Base-by-base conservation (phyloP, 2,329 filamentous ascomycete species). In the Exophiala bonariae region DNA sequence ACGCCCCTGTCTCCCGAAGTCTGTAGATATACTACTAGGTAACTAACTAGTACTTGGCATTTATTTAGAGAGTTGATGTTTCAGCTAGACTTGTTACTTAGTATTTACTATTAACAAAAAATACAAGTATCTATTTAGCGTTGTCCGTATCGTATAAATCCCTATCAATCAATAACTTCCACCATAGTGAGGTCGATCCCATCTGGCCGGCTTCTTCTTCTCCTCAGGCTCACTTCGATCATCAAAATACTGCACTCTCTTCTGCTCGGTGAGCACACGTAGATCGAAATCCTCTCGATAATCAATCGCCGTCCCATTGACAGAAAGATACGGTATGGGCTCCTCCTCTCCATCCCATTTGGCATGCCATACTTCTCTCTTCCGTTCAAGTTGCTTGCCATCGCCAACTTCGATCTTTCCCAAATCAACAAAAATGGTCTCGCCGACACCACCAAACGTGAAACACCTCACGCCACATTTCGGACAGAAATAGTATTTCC, bases 401-500 rank as follows among this genome's bases (percentile, higher is more conserved):
- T 26, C 23, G 11, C 23, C 23, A 6, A 26, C 6, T 11, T 26
- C 50, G 50, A 58, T 43, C 44, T 54, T 51, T 54, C 43, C 54
- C 26, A 54, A 34, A 54, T 59, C 57, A 41, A 58, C 54, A 47
- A 40, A 20, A 32, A 22, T 33, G 41, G 28, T 44, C 50, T 69
- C 68, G 2, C 65, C 63, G 22, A 65, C 52, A 0, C 70, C 70
- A 36, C 53, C 49, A 11, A 73, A 61, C 4, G 62, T 67, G 56
- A 79, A 73, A 44, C 70, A 70, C 3, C 72, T 59, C 10, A 71
- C 68, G 0, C 70, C 74, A 49, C 76, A 78, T 0, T 49, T 68
- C 41, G 65, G 68, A 60, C 75, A 78, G 51, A 75, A 78, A 48
- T 72, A 69, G 62, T 69, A 77, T 43, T 69, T 67, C 5, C 63